Evolutionary conservation across 2,329 filamentous ascomycete genomes (phyloP).

Genomic region (Aspergillus tamarii): DNA sequence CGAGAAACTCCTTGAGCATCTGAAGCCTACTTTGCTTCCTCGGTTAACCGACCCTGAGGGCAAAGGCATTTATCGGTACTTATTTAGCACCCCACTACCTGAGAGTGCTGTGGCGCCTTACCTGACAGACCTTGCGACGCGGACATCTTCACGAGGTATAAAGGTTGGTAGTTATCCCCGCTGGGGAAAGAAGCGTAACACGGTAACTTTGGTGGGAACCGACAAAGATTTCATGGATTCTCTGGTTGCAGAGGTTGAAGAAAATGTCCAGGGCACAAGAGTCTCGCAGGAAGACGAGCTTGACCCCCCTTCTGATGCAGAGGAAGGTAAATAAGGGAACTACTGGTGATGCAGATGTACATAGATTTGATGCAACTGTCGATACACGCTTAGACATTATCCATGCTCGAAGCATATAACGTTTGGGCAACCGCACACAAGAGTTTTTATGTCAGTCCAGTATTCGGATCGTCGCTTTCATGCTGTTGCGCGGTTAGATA

Average conservation of each 20-base stretch:
- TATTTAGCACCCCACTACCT: constrained; percentile 84
- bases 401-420: neutral
- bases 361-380: neutral
- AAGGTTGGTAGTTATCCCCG: constrained; percentile 96
- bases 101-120: constrained; percentile 86
- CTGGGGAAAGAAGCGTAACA: constrained; percentile 86
- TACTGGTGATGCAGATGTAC: neutral
- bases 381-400: constrained; percentile 9
- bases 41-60: constrained; percentile 77
- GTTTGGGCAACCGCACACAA: neutral
- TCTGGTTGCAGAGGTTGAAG: constrained; percentile 75
- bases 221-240: constrained; percentile 78
- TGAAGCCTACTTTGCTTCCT: constrained; percentile 72
- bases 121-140: constrained; percentile 75
- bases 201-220: constrained; percentile 81
- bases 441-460: no score
- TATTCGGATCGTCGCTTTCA: neutral
- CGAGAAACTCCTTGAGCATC: constrained; percentile 72
- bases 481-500: neutral
- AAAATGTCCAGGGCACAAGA: constrained; percentile 72
- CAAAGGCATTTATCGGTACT: constrained; percentile 74
- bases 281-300: constrained; percentile 73
- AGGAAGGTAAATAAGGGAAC: constrained; percentile 14
- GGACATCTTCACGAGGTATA: constrained; percentile 74
- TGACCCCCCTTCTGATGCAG: constrained; percentile 50